phyloP scores from a whole-genome alignment of 108 stramenopile genomes.

The Nitzschia sp. region DNA sequence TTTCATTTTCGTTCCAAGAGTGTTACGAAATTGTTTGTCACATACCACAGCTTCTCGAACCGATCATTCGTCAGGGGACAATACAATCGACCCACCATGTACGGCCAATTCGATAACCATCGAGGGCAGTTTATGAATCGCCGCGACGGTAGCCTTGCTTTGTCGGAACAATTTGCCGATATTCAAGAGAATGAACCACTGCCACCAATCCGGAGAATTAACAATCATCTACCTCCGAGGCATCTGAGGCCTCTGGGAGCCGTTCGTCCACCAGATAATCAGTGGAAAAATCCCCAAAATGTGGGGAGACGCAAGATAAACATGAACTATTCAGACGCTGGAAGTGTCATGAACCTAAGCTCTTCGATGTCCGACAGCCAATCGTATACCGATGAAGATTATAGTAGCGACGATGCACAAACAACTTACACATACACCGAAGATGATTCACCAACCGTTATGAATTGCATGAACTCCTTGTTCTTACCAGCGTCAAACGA shows the following conservation, averaged over 20 bases:
- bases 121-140: too few relatives aligned
- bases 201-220: conserved; percentile 1
- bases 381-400: conserved; percentile 1
- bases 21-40: too few relatives aligned
- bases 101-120: too few relatives aligned
- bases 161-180: not conserved
- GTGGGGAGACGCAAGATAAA: too few relatives aligned
- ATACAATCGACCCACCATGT: too few relatives aligned
- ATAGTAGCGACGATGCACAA: conserved; percentile 6
- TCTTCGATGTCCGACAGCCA: not conserved
- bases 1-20: too few relatives aligned
- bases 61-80: too few relatives aligned
- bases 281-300: too few relatives aligned
- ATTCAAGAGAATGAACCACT: not conserved
- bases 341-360: conserved; percentile 13
- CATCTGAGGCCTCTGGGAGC: not conserved
- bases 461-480: conserved; percentile 19
- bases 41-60: too few relatives aligned
- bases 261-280: too few relatives aligned
- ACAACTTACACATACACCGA: conserved; percentile 11
- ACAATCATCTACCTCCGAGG: conserved; percentile 16
- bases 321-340: too few relatives aligned
- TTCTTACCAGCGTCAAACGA: conserved; percentile 3
- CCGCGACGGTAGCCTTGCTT: too few relatives aligned
- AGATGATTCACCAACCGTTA: not conserved